A percentile compares a stretch with the other conserved stretches of the same genome.
Evolutionary conservation across 2,329 filamentous ascomycete genomes (phyloP).

Genomic region (Alternaria gaisen): DNA sequence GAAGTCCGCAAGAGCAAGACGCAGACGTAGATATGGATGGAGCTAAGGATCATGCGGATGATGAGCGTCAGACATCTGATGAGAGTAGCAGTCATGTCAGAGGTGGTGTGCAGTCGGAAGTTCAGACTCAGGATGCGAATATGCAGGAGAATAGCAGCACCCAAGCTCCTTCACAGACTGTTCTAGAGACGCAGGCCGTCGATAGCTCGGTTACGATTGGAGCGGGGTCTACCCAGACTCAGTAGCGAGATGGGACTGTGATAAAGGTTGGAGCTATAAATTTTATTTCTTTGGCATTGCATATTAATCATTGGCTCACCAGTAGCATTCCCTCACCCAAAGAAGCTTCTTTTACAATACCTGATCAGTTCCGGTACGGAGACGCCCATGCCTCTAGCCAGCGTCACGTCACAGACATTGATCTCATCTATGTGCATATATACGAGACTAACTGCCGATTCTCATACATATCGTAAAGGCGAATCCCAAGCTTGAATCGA

Average conservation of each 20-base stretch:
- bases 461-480: background rate
- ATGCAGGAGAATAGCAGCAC: background rate
- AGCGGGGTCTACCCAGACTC: background rate
- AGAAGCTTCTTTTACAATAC: background rate
- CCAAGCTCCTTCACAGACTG: background rate
- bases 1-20: constrained; percentile 23
- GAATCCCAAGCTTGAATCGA: too few relatives aligned
- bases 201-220: background rate
- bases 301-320: background rate
- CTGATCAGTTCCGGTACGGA: background rate
- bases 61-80: constrained; percentile 30
- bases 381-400: background rate
- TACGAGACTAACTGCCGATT: background rate
- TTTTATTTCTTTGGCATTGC: background rate
- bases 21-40: constrained; percentile 39
- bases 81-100: background rate
- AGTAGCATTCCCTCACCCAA: background rate
- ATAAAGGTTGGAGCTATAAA: background rate
- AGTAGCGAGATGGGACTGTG: background rate
- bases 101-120: background rate
- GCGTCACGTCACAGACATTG: background rate
- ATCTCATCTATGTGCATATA: background rate
- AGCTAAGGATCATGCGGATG: constrained; percentile 30
- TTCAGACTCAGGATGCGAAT: background rate
- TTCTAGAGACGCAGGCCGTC: constrained; percentile 9